These are phyloP conservation scores for Colletotrichum liriopes DNA, from an alignment of 2,329 filamentous ascomycete genomes.

Conservation along the genomic window DNA sequence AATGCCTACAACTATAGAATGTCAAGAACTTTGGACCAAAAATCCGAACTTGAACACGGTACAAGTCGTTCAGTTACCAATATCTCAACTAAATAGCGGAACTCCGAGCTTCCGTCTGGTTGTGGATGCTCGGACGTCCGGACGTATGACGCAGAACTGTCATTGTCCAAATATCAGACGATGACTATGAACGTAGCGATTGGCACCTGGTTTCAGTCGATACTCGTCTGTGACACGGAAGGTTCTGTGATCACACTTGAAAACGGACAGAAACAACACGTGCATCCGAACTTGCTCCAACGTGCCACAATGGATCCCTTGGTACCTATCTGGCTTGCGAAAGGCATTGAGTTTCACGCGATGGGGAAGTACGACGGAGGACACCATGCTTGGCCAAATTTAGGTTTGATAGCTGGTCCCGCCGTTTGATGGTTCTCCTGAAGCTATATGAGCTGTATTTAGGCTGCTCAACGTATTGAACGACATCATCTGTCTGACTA, in stretches of 20 bases:
- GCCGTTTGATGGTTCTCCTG: background rate
- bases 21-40: background rate
- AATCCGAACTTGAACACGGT: no score
- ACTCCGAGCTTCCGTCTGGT: background rate
- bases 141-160: background rate
- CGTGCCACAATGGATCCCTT: no score
- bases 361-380: slow-evolving; percentile 1
- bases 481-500: background rate
- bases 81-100: background rate
- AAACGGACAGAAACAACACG: background rate
- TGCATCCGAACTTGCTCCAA: no score
- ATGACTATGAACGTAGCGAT: background rate
- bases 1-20: no score
- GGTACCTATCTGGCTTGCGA: no score
- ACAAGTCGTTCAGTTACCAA: no score
- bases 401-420: no score
- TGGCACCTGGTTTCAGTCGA: background rate
- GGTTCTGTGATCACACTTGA: background rate
- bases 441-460: background rate
- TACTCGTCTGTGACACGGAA: background rate
- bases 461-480: background rate
- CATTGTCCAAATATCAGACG: background rate
- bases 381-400: no score
- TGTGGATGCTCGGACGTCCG: background rate
- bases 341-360: background rate